A percentile compares a stretch with the other conserved stretches of the same genome.
Conservation (phyloP, 257 asterid genomes). For the Solanum habrochaites region DNA sequence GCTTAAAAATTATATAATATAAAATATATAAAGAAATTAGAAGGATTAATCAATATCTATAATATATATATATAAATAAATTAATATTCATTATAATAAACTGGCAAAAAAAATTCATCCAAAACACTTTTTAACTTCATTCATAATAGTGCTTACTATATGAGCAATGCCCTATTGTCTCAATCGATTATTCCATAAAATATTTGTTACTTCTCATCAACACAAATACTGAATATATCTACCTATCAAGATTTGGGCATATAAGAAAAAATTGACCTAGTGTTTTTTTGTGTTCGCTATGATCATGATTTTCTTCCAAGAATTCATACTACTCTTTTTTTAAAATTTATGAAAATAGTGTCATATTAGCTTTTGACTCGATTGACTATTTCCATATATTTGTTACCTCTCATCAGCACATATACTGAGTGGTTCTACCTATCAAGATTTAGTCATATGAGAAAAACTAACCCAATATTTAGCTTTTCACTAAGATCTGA, state of each 20-base stretch:
- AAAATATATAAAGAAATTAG: neutral
- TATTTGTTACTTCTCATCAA: neutral
- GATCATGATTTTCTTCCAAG: neutral
- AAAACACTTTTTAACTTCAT: neutral
- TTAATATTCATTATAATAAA: neutral
- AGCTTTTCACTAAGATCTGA: neutral
- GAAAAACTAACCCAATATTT: neutral
- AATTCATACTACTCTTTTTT: neutral
- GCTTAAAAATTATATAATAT: neutral
- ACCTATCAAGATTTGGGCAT: neutral
- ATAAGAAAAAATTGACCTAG: neutral
- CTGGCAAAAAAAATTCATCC: neutral
- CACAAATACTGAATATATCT: neutral
- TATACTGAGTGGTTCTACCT: neutral
- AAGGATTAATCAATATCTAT: neutral
- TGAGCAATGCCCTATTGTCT: neutral
- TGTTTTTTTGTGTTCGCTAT: neutral
- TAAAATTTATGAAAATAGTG: neutral
- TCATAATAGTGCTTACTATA: neutral
- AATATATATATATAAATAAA: neutral
- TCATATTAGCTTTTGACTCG: neutral
- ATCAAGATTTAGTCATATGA: neutral
- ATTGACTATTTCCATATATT: neutral
- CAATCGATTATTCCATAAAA: neutral
- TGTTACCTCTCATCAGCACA: rapidly evolving